These are phyloP conservation scores for Boletus patriciae DNA, from an alignment of 768 basidiomycete species.

Conservation along the genomic window DNA sequence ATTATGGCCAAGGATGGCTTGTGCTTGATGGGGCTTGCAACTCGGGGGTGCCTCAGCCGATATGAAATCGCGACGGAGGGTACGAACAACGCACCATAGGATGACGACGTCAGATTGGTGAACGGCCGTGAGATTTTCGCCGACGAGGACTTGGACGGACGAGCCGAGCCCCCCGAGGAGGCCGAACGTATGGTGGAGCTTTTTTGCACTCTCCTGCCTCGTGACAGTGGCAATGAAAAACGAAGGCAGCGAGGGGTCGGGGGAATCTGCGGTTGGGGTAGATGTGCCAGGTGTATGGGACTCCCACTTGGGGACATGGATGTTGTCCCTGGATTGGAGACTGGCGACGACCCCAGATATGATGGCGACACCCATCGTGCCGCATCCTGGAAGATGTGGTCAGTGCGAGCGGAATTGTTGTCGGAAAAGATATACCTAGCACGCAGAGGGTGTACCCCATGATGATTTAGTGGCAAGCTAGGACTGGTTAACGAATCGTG, in stretches of 20 bases:
- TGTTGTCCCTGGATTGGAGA: constrained; percentile 52
- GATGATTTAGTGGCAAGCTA: not conserved
- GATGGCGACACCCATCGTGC: constrained; percentile 97
- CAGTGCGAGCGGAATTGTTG: constrained; percentile 11
- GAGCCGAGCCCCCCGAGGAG: constrained; percentile 58
- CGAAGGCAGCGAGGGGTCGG: constrained; percentile 72
- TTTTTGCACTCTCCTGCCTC: constrained; percentile 69
- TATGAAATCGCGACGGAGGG: not conserved
- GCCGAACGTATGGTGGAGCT: constrained; percentile 61
- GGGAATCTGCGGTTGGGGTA: constrained; percentile 54
- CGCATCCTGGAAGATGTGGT: constrained; percentile 67
- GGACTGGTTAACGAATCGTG: not conserved
- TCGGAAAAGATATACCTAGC: constrained; percentile 50
- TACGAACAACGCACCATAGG: constrained; percentile 62
- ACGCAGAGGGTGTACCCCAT: constrained; percentile 96
- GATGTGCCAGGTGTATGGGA: constrained; percentile 70
- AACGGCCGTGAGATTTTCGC: constrained; percentile 70
- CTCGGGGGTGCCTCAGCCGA: constrained; percentile 40
- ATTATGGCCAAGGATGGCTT: constrained; percentile 63
- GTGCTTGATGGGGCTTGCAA: constrained; percentile 91
- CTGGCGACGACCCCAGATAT: constrained; percentile 89
- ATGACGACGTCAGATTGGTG: constrained; percentile 79
- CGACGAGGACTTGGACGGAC: constrained; percentile 68
- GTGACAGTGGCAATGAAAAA: constrained; percentile 88
- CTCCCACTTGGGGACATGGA: constrained; percentile 55